Base-by-base conservation (phyloP, 2,329 filamentous ascomycete species). In the Cordyceps pruinosa region DNA sequence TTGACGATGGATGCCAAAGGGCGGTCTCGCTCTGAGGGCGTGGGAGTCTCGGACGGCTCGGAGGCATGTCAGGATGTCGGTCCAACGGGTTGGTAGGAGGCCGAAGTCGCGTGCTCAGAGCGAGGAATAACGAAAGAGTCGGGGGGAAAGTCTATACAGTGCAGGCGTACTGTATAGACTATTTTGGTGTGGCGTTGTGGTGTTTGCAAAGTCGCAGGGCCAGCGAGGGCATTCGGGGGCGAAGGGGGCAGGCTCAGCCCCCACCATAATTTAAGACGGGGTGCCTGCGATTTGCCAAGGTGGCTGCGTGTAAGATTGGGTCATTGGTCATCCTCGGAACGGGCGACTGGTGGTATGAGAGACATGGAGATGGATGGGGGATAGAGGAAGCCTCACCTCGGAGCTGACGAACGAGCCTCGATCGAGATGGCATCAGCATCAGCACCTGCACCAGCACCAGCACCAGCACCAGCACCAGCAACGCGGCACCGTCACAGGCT, bases 101-200 rank as follows among this genome's bases (percentile, higher is more conserved):
- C 46, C 45, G 54, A 41, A 44, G 54, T 56, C 45, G 54, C 54
- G 54, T 56, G 54, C 54, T 56, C 54, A 28, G 34, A 35, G 45
- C 12, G 21, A 56, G 15, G 46, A 23, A 56, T 56, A 44, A 49
- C 54, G 54, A 56, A 56, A 56, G 23, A 23, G 30, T n/a, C 15
- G 26, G 12, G 9, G 26, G 3, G 44, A 56, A 34, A 32, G 21
- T 34, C 54, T 56, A 56, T 56, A 56, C 54, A 56, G 54, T 56
- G 46, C 37, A 35, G 28, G 2, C 17, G 9, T 50, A 56, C 54
- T 56, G 54, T 56, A 56, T 56, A 42, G 35, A 42, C 10, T 41
- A 49, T 26, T 35, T 41, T 30, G 44, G 53, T 25, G 53, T 56
- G 23, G 54, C 44, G 54, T 56, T 47, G n/a, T n/a, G n/a, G n/a